Base-by-base conservation (phyloP, 2,329 filamentous ascomycete species). In the Scortechinia acanthostroma region DNA sequence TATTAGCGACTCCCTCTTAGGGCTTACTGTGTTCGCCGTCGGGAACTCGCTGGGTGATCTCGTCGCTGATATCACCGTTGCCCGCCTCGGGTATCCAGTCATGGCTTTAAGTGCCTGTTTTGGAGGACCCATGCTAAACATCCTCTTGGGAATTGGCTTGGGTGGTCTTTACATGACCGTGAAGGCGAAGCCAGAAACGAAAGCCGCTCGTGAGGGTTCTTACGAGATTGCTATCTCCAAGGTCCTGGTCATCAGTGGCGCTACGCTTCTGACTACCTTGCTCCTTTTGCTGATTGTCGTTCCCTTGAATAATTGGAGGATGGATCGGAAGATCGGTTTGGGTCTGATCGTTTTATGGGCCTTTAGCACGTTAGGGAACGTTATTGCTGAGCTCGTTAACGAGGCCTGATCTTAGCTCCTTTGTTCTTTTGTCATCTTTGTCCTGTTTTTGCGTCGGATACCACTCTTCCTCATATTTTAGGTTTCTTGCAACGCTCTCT, bases 111-210 rank as follows among this genome's bases (percentile, higher is more conserved):
- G 63, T 23, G 93, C 93, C 3, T 98, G 93, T 60, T 96, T 98
- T 60, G 93, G 93, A n/a, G 94, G 93, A 0, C 93, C 93, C 0
- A 91, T 98, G 89, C 77, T 98, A 33, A 98, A 98, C 55, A 98
- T 98, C 50, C 69, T 98, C 0, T 77, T 98, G 3, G 93, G 93
- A 0, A 91, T 98, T 44, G 93, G 93, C n/a, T 71, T 97, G 3
- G 87, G 86, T 21, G 93, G 93, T 15, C 76, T 88, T 30, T 94
- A 91, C 59, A 93, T 96, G 76, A 91, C 88, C 46, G 73, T 94
- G 15, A 75, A 76, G 6, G 0, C 69, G 79, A 16, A 66, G 70
- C 47, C 74, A 79, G 3, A 63, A 86, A 46, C 67, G 73, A 46
- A 91, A 90, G 59, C 78, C 82, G 52, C 80, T 88, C 1, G 6